phyloP scores from a whole-genome alignment of 2,329 filamentous ascomycete genomes.

The Escovopsis sp. region DNA sequence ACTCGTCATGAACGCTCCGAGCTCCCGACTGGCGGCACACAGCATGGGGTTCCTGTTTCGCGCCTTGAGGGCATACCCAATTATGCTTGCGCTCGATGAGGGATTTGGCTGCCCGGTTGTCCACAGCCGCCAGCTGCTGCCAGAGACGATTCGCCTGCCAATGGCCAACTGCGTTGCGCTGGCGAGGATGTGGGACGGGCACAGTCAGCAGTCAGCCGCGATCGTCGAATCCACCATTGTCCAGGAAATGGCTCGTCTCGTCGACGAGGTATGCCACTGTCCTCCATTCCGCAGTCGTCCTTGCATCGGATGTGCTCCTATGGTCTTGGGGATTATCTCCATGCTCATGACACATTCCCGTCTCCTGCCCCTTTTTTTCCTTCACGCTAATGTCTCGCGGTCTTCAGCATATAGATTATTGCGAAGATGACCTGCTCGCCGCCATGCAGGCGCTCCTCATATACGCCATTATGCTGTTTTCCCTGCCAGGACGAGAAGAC shows the following conservation, averaged over 20 bases:
- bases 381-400: too few relatives aligned
- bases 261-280: background rate
- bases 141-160: background rate
- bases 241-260: background rate
- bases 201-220: background rate
- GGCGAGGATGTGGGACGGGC: background rate
- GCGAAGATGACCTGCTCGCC: background rate
- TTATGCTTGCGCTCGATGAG: background rate
- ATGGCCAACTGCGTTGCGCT: background rate
- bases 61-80: background rate
- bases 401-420: background rate
- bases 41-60: background rate
- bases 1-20: background rate
- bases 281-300: too few relatives aligned
- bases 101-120: background rate
- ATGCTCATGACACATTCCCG: background rate
- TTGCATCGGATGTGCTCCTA: too few relatives aligned
- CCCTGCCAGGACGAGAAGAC: background rate
- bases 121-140: background rate
- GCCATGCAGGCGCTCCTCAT: background rate
- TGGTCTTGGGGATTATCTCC: background rate
- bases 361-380: too few relatives aligned
- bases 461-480: background rate
- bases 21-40: background rate
- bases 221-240: background rate